Base-by-base conservation (phyloP, 257 asterid genomes). In the Lithospermum erythrorhizon region DNA sequence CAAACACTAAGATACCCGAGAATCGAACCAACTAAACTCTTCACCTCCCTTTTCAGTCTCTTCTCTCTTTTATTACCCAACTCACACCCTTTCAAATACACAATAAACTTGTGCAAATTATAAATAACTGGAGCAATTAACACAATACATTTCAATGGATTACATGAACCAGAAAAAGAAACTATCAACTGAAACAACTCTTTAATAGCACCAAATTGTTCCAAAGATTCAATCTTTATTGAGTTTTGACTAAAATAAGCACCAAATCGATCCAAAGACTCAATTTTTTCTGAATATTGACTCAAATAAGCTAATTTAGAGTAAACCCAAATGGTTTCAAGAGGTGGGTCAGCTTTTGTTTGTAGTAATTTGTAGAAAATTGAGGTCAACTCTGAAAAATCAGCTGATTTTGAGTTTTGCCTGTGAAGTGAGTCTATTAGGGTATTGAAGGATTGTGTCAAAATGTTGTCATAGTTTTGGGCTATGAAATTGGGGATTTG, bases 301-400 rank as follows among this genome's bases (percentile, higher is more conserved):
- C 20, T 20, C 53, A 23, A 75, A 72, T 66, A 82, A 59, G 21
- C 60, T 25, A 80, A 68, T 54, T 88, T 79, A 21, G 95, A 62
- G 65, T 73, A 78, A 61, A 79, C 71, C 90, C 94, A 87, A 61
- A 84, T 67, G 67, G 85, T 66, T 79, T 84, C 95, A 59, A 84
- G 76, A 61, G 90, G 82, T 24, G 90, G 87, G 74, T 77, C 75
- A 21, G 52, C 55, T 72, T 70, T 78, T 57, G 70, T 56, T 48
- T 78, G 90, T 65, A 82, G 65, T 63, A 80, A 72, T 63, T 77
- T 69, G 21, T 60, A 60, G 62, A 87, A 80, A 41, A 58, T 68
- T 13, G 82, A 32, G 24, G 61, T 48, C 37, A 74, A 76, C 65
- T 60, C n/a, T 41, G 75, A 22, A 60, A 61, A 37, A 20, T 78